Percentiles rank a stretch among this genome's conserved stretches.
Evolutionary conservation across 2,329 filamentous ascomycete species (phyloP).

Genomic region (Aspergillus pseudoglaucus): DNA sequence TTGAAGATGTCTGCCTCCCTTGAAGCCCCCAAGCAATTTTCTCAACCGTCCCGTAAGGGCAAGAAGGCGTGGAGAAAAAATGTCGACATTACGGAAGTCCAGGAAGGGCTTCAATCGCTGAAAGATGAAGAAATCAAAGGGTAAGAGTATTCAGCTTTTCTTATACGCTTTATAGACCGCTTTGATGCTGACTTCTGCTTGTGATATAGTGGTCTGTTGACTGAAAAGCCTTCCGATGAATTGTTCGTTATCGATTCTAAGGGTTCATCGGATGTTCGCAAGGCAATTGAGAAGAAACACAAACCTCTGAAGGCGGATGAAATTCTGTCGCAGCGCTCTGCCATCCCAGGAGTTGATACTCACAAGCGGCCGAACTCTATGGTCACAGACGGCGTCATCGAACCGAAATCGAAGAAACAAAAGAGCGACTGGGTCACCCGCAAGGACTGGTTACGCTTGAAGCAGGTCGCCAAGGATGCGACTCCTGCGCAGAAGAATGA

Average conservation of each 20-base stretch:
- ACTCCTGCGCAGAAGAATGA: constrained; percentile 47
- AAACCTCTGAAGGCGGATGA: constrained; percentile 86
- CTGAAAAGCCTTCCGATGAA: constrained; percentile 73
- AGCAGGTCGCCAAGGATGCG: constrained; percentile 67
- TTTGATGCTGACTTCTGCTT: constrained; percentile 5
- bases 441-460: constrained; percentile 74
- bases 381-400: constrained; percentile 65
- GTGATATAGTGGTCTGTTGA: constrained; percentile 65
- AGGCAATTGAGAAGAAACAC: constrained; percentile 58
- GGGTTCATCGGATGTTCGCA: constrained; percentile 62
- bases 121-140: constrained; percentile 89
- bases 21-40: constrained; percentile 68
- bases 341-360: constrained; percentile 68
- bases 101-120: constrained; percentile 72
- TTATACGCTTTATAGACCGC: background rate
- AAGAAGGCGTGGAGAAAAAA: constrained; percentile 99
- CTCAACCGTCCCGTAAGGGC: constrained; percentile 87
- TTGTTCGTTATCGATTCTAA: constrained; percentile 77
- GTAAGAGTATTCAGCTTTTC: constrained; percentile 40
- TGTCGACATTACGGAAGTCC: constrained; percentile 82
- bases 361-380: constrained; percentile 69
- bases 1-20: constrained; percentile 28
- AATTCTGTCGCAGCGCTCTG: constrained; percentile 79
- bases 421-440: constrained; percentile 74
- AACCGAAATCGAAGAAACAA: constrained; percentile 62